phyloP scores from a whole-genome alignment of 1,139 yeast species.

The Suhomyces bolitotheri region DNA sequence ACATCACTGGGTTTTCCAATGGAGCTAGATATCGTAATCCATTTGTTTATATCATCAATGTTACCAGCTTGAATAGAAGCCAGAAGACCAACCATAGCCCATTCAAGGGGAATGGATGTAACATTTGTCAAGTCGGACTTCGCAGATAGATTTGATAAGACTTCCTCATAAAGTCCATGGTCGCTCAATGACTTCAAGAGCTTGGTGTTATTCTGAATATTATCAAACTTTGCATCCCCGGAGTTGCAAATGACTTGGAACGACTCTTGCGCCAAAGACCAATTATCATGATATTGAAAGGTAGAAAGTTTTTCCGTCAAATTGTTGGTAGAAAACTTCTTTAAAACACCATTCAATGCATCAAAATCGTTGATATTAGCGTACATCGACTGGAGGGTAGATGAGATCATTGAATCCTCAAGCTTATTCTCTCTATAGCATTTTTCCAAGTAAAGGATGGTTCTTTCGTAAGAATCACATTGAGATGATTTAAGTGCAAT shows the following conservation, averaged over 20 bases:
- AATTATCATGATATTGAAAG: constrained; percentile 81
- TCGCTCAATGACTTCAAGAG: constrained; percentile 41
- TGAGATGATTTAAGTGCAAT: constrained; percentile 80
- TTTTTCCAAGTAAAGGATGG: constrained; percentile 85
- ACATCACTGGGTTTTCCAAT: constrained; percentile 49
- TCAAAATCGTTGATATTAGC: constrained; percentile 88
- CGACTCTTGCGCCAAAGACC: constrained; percentile 88
- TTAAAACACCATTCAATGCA: constrained; percentile 82
- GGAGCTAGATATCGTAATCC: constrained; percentile 48
- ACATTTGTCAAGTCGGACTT: constrained; percentile 27
- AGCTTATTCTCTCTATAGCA: constrained; percentile 49
- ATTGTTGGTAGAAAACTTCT: constrained; percentile 68
- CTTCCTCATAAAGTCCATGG: constrained; percentile 46
- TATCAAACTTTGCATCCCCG: constrained; percentile 29
- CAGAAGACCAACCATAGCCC: constrained; percentile 70
- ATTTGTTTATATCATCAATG: constrained; percentile 49
- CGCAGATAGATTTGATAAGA: constrained; percentile 35
- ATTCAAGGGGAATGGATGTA: constrained; percentile 42
- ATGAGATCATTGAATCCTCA: constrained; percentile 42
- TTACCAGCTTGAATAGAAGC: constrained; percentile 73
- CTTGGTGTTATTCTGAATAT: constrained; percentile 36
- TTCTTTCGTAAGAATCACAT: constrained; percentile 84
- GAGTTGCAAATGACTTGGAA: constrained; percentile 60
- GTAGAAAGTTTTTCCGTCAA: constrained; percentile 73
- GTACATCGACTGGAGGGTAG: constrained; percentile 73